Evolutionary conservation across 352 stramenopile genomes (phyloP).

Genomic region (Vaucheria bursata): DNA sequence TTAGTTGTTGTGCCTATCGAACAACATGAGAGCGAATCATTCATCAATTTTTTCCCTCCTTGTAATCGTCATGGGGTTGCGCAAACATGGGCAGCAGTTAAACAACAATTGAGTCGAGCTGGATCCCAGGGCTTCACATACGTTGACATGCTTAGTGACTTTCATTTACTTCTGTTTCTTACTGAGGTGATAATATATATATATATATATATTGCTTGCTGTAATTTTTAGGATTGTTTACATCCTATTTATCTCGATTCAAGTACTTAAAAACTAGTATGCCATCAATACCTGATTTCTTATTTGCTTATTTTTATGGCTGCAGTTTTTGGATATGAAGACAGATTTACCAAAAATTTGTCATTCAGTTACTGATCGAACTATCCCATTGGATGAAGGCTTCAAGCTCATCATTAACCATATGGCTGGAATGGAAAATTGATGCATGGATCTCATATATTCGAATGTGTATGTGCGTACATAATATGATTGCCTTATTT

Average conservation of each 20-base stretch:
- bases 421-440: constrained; percentile 33
- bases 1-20: constrained; percentile 88
- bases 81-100: constrained; percentile 79
- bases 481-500: too few relatives aligned
- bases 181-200: constrained; percentile 25
- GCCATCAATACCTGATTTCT: not conserved
- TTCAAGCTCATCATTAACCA: constrained; percentile 49
- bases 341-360: constrained; percentile 45
- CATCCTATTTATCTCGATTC: too few relatives aligned
- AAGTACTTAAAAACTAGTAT: too few relatives aligned
- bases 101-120: constrained; percentile 73
- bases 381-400: constrained; percentile 41
- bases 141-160: constrained; percentile 85
- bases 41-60: constrained; percentile 83
- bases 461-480: too few relatives aligned
- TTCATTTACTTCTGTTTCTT: constrained; percentile 89
- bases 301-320: not conserved
- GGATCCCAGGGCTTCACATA: constrained; percentile 63
- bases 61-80: constrained; percentile 64
- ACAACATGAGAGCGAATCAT: constrained; percentile 77
- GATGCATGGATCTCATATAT: too few relatives aligned
- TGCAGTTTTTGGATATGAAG: constrained; percentile 29
- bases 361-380: constrained; percentile 32
- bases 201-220: too few relatives aligned
- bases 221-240: too few relatives aligned